Evolutionary conservation across 345 rosid species (phyloP).

Genomic region (Ceriops zippeliana): DNA sequence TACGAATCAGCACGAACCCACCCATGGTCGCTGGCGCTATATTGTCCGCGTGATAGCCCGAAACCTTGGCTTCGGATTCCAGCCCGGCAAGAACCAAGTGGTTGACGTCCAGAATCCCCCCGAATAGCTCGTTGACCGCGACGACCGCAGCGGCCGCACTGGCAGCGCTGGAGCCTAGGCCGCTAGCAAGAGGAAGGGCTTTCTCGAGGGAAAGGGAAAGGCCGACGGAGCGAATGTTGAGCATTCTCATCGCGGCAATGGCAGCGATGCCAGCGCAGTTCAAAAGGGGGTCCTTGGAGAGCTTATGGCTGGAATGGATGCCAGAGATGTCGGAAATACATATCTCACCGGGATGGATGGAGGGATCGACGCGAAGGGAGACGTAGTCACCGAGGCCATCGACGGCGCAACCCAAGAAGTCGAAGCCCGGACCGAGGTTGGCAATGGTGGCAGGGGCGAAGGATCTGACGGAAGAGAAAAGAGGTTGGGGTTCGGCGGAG

Average conservation of each 20-base stretch:
- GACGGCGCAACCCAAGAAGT: conserved; percentile 86
- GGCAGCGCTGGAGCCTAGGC: conserved; percentile 85
- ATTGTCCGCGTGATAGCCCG: conserved; percentile 91
- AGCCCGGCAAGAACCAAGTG: conserved; percentile 71
- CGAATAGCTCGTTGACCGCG: conserved; percentile 80
- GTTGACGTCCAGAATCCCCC: conserved; percentile 39
- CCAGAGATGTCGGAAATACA: conserved; percentile 61
- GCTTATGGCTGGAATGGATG: conserved; percentile 38
- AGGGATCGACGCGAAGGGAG: conserved; percentile 53
- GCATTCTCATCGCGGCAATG: conserved; percentile 77
- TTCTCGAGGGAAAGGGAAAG: conserved; percentile 69
- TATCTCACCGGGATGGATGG: conserved; percentile 65
- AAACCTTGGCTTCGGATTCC: conserved; percentile 86
- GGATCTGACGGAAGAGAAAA: conserved; percentile 68
- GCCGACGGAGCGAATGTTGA: conserved; percentile 63
- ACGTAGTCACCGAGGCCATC: conserved; percentile 79
- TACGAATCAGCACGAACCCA: conserved; percentile 68
- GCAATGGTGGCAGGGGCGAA: conserved; percentile 93
- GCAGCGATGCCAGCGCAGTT: conserved; percentile 96
- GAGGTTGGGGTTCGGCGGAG: conserved; percentile 61
- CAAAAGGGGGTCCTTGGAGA: conserved; percentile 63
- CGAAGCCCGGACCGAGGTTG: conserved; percentile 87
- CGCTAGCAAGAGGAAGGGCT: conserved; percentile 70
- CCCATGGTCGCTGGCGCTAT: conserved; percentile 90
- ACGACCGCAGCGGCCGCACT: conserved; percentile 91